These are phyloP conservation scores for Fusarium sarcochroum DNA, from an alignment of 2,329 filamentous ascomycete species.

Conservation along the genomic window DNA sequence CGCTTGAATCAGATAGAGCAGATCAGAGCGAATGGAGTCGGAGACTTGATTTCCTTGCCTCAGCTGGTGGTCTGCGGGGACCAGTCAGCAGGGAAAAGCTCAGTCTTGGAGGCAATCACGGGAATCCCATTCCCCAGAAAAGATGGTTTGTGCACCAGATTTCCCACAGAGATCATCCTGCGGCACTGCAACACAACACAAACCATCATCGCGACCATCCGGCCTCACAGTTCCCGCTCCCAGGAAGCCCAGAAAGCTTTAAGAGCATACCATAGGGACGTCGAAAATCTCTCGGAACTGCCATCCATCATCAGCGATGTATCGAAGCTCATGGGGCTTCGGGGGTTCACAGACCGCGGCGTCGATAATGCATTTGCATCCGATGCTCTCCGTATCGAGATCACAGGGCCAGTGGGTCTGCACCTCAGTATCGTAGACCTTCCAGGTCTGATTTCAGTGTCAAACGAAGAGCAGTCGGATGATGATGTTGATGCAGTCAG, in stretches of 20 bases:
- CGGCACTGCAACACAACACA: background rate
- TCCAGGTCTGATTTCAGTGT: background rate
- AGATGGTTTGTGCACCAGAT: constrained; percentile 72
- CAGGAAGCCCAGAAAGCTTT: background rate
- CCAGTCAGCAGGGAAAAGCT: constrained; percentile 75
- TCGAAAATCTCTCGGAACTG: background rate
- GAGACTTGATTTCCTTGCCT: background rate
- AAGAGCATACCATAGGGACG: background rate
- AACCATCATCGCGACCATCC: no score
- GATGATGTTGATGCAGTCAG: background rate
- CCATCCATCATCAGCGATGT: background rate
- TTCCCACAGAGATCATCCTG: constrained; percentile 65
- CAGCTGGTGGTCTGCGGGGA: constrained; percentile 65
- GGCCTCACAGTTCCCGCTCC: background rate
- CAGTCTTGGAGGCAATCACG: constrained; percentile 74
- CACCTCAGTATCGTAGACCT: background rate
- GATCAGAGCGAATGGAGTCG: background rate
- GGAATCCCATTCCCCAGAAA: constrained; percentile 71
- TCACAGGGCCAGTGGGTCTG: background rate
- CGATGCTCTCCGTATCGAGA: background rate
- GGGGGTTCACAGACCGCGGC: background rate
- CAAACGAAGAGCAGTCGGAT: no score
- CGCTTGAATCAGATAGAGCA: background rate
- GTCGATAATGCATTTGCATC: background rate
- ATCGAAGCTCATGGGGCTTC: background rate